A percentile compares a stretch with the other conserved stretches of the same genome.
These are phyloP conservation scores for Senna tora DNA, from an alignment of 306 rosid species.

Conservation along the genomic window DNA sequence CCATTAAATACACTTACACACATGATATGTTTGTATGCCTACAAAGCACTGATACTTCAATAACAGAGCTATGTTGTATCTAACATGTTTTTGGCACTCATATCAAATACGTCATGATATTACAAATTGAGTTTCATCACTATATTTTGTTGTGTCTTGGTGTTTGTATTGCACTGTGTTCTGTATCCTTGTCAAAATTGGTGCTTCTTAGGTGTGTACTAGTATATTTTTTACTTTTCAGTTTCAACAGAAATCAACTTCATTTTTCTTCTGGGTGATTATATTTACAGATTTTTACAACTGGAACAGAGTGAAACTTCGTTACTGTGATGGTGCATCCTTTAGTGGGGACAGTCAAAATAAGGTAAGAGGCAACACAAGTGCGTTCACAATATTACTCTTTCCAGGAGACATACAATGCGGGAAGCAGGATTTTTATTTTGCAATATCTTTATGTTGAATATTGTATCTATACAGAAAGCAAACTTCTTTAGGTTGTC, in stretches of 20 bases:
- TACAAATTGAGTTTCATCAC: too few relatives aligned
- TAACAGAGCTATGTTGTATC: too few relatives aligned
- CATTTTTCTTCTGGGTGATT: conserved; percentile 24
- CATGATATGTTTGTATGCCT: not conserved
- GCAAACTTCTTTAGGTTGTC: not conserved
- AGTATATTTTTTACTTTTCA: conserved; percentile 15
- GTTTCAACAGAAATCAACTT: conserved; percentile 15
- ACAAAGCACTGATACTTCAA: too few relatives aligned
- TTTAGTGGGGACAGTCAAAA: conserved; percentile 73
- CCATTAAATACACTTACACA: not conserved
- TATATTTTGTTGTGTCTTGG: too few relatives aligned
- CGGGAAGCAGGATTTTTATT: not conserved
- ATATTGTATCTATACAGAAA: not conserved
- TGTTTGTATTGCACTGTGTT: too few relatives aligned
- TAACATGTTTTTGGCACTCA: too few relatives aligned
- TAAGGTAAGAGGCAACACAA: conserved; percentile 48
- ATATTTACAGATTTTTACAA: conserved; percentile 72
- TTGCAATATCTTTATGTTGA: conserved; percentile 1
- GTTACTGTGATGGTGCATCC: conserved; percentile 95
- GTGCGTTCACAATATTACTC: conserved; percentile 15
- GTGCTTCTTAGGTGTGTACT: not conserved
- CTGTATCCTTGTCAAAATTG: too few relatives aligned
- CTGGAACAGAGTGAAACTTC: conserved; percentile 85
- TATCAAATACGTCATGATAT: too few relatives aligned
- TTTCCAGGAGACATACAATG: conserved; percentile 1